These are phyloP conservation scores for Globisporangium cystogenes DNA, from an alignment of 352 stramenopile species.

Conservation along the genomic window DNA sequence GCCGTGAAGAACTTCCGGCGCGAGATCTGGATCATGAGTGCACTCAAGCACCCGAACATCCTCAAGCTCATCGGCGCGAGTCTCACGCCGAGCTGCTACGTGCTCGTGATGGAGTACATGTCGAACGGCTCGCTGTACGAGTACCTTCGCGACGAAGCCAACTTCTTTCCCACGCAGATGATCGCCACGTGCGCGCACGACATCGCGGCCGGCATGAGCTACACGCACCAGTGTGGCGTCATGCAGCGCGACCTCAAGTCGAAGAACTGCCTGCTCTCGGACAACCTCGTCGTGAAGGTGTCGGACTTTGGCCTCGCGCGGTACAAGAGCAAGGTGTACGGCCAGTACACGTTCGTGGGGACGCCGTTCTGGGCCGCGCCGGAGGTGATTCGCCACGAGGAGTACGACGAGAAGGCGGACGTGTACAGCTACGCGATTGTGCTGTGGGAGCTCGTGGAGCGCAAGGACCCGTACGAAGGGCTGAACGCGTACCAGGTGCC, in stretches of 20 bases:
- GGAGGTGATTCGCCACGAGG: constrained; percentile 71
- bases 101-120: constrained; percentile 87
- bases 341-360: constrained; percentile 67
- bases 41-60: constrained; percentile 67
- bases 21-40: constrained; percentile 80
- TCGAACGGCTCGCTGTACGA: constrained; percentile 80
- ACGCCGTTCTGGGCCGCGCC: constrained; percentile 76
- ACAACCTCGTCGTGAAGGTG: constrained; percentile 75
- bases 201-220: constrained; percentile 57
- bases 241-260: constrained; percentile 76
- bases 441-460: constrained; percentile 70
- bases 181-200: constrained; percentile 55
- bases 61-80: constrained; percentile 73
- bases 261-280: constrained; percentile 71
- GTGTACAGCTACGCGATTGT: constrained; percentile 77
- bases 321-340: constrained; percentile 35
- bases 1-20: constrained; percentile 75
- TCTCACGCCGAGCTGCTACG: constrained; percentile 70
- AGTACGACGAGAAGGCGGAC: constrained; percentile 71
- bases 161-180: constrained; percentile 65
- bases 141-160: constrained; percentile 64
- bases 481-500: constrained; percentile 79
- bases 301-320: constrained; percentile 69
- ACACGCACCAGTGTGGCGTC: constrained; percentile 50
- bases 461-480: constrained; percentile 62